Evolutionary conservation across 345 rosid species (phyloP), one percentile per base, ranked within the genome.

Genomic region (Toxicodendron radicans): DNA sequence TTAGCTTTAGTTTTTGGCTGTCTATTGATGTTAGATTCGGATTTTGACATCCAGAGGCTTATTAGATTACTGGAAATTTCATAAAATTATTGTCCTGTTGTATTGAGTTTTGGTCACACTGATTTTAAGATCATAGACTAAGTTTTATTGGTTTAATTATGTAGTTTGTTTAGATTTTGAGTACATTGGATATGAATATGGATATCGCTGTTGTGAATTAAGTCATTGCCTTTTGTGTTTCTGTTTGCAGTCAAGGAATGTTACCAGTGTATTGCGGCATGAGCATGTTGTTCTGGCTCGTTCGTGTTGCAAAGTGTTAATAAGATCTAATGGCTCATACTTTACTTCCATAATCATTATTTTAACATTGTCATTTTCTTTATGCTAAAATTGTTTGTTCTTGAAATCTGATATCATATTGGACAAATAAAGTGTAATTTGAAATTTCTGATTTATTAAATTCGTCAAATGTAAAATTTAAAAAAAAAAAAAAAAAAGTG

Each of bases 231-330:
- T 62, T 10, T 17, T 56, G 20, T 18, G 45, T 35, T 16, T 21
- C 17, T 71, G 76, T 75, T 67, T 48, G 64, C 93, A 94, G 98
- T 62, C 92, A 78, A 79, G 85, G 80, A 82, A 80, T 83, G 89
- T 80, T 75, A 72, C 94, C 2, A 73, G 72, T 41, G 68, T 89
- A 60, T 77, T 88, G 64, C 77, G 83, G 71, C 86, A 81, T 49
- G 90, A 90, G 61, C 88, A 70, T 79, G 87, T 84, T 7, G 35
- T 77, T 71, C 80, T 83, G 74, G 83, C 78, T 59, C 87, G 91
- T 5, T 87, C 90, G 81, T 72, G 30, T 57, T 49, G 49, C n/a
- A n/a, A n/a, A n/a, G n/a, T n/a, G n/a, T n/a, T n/a, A n/a, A n/a
- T n/a, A n/a, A n/a, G n/a, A n/a, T n/a, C n/a, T n/a, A n/a, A 35